These are phyloP conservation scores for Orbilia brochopaga DNA, from an alignment of 2,329 filamentous ascomycete species.

Conservation along the genomic window DNA sequence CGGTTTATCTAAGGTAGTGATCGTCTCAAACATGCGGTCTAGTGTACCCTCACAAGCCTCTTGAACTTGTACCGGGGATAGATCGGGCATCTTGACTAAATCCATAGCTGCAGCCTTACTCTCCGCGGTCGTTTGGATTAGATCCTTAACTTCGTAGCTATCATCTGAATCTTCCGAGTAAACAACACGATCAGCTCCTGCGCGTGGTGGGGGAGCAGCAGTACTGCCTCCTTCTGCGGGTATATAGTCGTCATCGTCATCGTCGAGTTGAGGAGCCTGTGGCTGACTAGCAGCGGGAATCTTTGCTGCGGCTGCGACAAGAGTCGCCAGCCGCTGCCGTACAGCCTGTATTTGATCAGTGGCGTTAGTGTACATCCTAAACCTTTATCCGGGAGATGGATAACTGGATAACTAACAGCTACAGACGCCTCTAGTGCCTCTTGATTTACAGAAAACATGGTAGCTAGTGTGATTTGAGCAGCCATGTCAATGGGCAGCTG, in stretches of 20 bases:
- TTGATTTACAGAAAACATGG: conserved; percentile 74
- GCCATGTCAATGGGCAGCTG: conserved; percentile 77
- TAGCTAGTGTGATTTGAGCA: conserved; percentile 78
- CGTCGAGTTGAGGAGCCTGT: conserved; percentile 26
- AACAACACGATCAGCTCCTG: conserved; percentile 9
- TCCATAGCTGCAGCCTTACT: conserved; percentile 62
- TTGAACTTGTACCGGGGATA: conserved; percentile 74
- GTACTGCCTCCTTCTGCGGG: conserved; percentile 41
- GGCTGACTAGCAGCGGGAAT: conserved; percentile 29
- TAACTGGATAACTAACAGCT: conserved; percentile 65
- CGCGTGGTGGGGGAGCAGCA: conserved; percentile 28
- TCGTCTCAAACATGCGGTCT: conserved; percentile 76
- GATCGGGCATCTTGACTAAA: conserved; percentile 65
- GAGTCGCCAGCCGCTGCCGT: conserved; percentile 30
- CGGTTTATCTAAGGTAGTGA: conserved; percentile 73
- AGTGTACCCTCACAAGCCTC: conserved; percentile 77
- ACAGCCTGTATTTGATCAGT: conserved; percentile 13
- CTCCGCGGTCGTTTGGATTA: conserved; percentile 61
- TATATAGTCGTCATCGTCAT: conserved; percentile 45
- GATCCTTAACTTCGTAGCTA: conserved; percentile 51
- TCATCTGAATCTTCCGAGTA: conserved; percentile 55
- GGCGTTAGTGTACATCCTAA: conserved; percentile 8
- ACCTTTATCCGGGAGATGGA: background rate
- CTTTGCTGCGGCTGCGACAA: conserved; percentile 33
- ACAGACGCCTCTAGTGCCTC: conserved; percentile 74